These are phyloP conservation scores for Diaporthe vaccinii DNA, from an alignment of 2,329 filamentous ascomycete genomes.

Conservation along the genomic window DNA sequence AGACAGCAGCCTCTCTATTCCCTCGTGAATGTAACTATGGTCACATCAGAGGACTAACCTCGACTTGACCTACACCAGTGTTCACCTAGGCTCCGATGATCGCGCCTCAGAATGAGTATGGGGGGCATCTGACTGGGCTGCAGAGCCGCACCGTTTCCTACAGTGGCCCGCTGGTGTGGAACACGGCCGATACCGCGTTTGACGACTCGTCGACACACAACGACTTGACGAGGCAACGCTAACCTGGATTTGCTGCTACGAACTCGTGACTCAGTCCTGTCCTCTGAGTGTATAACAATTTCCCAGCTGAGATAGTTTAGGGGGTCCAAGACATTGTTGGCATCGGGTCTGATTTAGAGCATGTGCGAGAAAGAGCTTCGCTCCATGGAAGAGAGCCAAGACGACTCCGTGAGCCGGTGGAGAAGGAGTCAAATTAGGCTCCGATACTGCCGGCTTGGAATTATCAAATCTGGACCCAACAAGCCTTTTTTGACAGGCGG, in stretches of 20 bases:
- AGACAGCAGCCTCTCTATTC: not conserved
- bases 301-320: too few relatives aligned
- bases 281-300: not conserved
- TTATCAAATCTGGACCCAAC: constrained; percentile 21
- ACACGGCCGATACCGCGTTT: not conserved
- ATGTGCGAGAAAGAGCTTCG: not conserved
- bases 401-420: not conserved
- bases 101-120: too few relatives aligned
- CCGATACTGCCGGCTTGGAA: not conserved
- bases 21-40: not conserved
- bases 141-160: not conserved
- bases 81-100: not conserved
- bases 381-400: not conserved
- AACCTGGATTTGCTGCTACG: not conserved
- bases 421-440: not conserved
- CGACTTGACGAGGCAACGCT: not conserved
- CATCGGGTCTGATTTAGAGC: too few relatives aligned
- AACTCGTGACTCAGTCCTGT: not conserved
- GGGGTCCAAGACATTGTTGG: not conserved
- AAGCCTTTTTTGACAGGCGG: not conserved
- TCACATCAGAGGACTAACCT: not conserved
- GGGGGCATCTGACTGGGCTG: not conserved
- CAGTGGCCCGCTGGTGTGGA: not conserved
- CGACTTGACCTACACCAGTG: not conserved
- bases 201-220: not conserved